Evolutionary conservation across 2,329 filamentous ascomycete genomes (phyloP), one percentile per base, ranked within the genome.

Genomic region (Xylariaceae sp.): DNA sequence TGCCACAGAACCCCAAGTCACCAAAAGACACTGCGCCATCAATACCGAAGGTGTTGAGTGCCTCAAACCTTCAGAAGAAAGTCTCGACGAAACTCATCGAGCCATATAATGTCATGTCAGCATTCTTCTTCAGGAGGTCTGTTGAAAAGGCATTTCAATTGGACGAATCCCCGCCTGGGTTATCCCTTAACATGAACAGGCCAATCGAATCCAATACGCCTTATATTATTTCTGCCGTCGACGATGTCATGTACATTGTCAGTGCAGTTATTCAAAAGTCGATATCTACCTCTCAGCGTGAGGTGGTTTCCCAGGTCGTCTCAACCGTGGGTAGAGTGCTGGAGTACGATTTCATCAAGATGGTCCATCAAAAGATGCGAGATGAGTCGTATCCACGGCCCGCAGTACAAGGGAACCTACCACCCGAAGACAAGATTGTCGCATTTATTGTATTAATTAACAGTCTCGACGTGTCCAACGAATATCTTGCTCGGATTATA

Each of bases 241-340:
- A 99, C 77, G 94, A 97, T 76, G 92, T 97, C 70, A 97, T 99
- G 93, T 99, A 97, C 75, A 97, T 99, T 67, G 90, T 96, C 71
- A 96, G 95, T 71, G 88, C 93, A 54, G 89, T 97, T 39, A 80
- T 97, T 6, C 88, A 95, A 64, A 88, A 93, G 65, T 89, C 91
- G 0, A 79, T 97, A 18, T 88, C 90, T 0, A 97, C 95, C 0
- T 90, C 89, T 1, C 92, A 97, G 71, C 81, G 87, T 65, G 82
- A 87, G 15, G 86, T 96, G 2, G 83, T 96, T 18, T 84, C 85
- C 48, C 89, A 84, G 58, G 89, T 96, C 5, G 77, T 97, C 30
- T 88, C 92, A 1, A 88, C 87, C 0, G 80, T 97, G 4, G 85
- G 88, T 15, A 85, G 91, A 39, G 87, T 99, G 0, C 82, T 99